Base-by-base conservation (phyloP, 495 filamentous ascomycete species). In the Ramalina intermedia region DNA sequence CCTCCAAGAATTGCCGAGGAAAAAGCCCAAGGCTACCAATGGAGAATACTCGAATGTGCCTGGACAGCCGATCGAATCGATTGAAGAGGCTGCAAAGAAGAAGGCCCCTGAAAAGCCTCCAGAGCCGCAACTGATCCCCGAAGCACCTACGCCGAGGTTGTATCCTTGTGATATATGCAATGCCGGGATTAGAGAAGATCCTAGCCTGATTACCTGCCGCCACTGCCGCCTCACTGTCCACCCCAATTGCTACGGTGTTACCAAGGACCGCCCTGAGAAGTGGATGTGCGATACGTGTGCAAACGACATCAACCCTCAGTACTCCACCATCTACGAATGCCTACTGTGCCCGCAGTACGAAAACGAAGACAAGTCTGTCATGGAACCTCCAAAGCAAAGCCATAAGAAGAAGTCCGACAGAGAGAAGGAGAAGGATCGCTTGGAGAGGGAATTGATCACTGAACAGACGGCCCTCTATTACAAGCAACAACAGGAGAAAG, bases 211-310 rank as follows among this genome's bases (percentile, higher is more conserved):
- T 37, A 78, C 74, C 17, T 98, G 88, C 58, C 73, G 73, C 47
- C 84, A 90, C 57, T 98, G 91, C 61, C 82, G 85, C 41, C 68
- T 98, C 57, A 85, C 87, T 1, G 90, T 98, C n/a, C 91, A 98
- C 62, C 81, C 83, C 39, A 81, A 79, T 48, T 98, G 91, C 63
- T 98, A 96, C 62, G 91, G 91, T 16, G 72, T 96, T 27, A 63
- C 75, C 2, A 79, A 85, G 24, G 73, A 72, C 41, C 75, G 80
- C n/a, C 75, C 75, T 37, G 74, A 72, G 45, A 94, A 94, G 64
- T 98, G 91, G 91, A 72, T 84, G 17, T 98, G 91, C 64, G 91
- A 98, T 64, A 90, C 85, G 77, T 98, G 91, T 66, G 69, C 78
- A 12, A 98, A 98, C 60, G 91, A 98, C 57, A 84, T 86, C 56